Conservation (phyloP, 2,329 filamentous ascomycete species). For the Dryadomyces sulphureus region DNA sequence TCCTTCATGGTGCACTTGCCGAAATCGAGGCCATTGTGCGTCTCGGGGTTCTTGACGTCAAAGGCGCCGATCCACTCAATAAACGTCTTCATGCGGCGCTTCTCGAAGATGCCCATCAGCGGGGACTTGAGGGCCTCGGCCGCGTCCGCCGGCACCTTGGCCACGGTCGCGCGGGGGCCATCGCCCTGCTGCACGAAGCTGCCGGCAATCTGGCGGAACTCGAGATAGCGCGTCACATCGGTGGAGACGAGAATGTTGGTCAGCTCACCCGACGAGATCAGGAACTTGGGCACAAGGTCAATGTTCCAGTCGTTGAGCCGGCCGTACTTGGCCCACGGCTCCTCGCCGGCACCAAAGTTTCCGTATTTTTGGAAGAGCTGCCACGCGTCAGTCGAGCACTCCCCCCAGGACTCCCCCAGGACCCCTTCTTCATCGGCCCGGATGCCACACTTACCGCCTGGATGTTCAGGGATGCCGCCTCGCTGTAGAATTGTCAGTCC, state of each 20-base stretch:
- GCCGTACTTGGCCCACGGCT: conserved; percentile 97
- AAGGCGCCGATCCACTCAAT: conserved; percentile 89
- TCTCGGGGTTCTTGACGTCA: conserved; percentile 63
- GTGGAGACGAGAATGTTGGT: conserved; percentile 98
- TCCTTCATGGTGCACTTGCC: conserved; percentile 80
- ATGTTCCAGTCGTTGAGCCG: conserved; percentile 98
- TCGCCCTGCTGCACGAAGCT: conserved; percentile 89
- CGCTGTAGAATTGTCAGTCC: conserved; percentile 35
- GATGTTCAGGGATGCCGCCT: conserved; percentile 93
- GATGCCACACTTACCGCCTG: conserved; percentile 51
- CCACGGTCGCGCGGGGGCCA: conserved; percentile 73
- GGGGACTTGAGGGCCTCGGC: conserved; percentile 81
- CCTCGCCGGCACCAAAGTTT: conserved; percentile 61
- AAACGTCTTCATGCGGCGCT: conserved; percentile 92
- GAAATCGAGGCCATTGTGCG: conserved; percentile 83
- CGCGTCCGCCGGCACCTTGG: conserved; percentile 92
- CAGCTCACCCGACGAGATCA: conserved; percentile 97
- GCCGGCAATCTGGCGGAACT: conserved; percentile 89
- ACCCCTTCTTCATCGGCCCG: too few species aligned
- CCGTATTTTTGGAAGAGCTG: conserved; percentile 96
- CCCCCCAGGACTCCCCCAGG: conserved; percentile 9
- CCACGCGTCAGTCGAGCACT: conserved; percentile 1
- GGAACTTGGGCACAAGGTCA: conserved; percentile 92
- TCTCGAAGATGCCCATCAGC: conserved; percentile 95
- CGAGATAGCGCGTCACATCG: conserved; percentile 76